Evolutionary conservation across 169 alveolate species (phyloP).

Genomic region (Hepatocystis sp.): DNA sequence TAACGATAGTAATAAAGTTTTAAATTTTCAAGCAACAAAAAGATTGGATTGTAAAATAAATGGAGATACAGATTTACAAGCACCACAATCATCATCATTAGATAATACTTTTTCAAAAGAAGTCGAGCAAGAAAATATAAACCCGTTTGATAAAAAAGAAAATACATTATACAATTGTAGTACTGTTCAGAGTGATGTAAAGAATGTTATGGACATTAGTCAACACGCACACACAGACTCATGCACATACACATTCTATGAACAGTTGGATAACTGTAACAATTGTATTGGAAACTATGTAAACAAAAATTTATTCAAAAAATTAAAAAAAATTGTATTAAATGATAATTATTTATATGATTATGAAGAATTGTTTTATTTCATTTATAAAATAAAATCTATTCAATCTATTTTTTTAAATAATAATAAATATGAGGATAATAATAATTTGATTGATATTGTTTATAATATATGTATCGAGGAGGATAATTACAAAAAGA

Average conservation of each 20-base stretch:
- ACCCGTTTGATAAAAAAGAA: too few species aligned
- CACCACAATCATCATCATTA: too few species aligned
- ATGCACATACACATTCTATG: neutral
- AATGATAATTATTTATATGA: slow-evolving; percentile 59
- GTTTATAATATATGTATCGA: slow-evolving; percentile 27
- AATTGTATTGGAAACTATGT: neutral
- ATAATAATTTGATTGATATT: slow-evolving; percentile 15
- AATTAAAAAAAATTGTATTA: slow-evolving; percentile 47
- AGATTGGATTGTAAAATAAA: too few species aligned
- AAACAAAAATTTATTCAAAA: slow-evolving; percentile 1
- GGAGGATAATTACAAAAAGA: neutral
- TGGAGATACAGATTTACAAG: too few species aligned
- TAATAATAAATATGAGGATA: slow-evolving; percentile 46
- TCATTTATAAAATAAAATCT: slow-evolving; percentile 13
- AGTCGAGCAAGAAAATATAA: too few species aligned
- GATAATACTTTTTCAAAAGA: too few species aligned
- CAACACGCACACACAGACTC: too few species aligned
- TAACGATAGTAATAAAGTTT: too few species aligned
- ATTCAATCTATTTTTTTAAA: slow-evolving; percentile 34
- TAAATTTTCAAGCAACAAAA: too few species aligned
- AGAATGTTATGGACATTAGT: too few species aligned
- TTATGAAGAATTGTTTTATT: slow-evolving; percentile 59
- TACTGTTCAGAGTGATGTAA: too few species aligned
- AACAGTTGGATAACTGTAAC: neutral
- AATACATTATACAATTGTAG: too few species aligned